Evolutionary conservation across 78 protist species (phyloP).

Genomic region (Chrysochromulina tobinii): DNA sequence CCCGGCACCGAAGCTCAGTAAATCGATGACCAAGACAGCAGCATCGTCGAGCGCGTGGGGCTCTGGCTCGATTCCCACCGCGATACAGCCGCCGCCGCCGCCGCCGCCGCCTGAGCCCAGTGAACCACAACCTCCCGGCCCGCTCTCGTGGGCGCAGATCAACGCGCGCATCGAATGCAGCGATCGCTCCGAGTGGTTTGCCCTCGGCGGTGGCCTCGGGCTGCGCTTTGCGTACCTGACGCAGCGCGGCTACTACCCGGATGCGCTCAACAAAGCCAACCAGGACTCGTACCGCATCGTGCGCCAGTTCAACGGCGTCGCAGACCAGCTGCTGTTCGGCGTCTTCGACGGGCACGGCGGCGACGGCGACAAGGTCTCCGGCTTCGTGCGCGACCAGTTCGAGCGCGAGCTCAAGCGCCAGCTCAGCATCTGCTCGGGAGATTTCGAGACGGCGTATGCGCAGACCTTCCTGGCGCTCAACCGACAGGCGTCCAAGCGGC

Average conservation of each 20-base stretch:
- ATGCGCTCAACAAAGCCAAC: not conserved
- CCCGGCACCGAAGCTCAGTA: no score
- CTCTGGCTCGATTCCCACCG: no score
- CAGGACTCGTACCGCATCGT: not conserved
- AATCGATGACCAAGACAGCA: no score
- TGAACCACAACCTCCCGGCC: not conserved
- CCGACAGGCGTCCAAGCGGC: not conserved
- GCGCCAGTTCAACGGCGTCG: not conserved
- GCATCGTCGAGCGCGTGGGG: no score
- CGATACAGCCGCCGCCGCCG: no score
- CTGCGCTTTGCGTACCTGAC: not conserved
- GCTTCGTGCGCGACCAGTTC: not conserved
- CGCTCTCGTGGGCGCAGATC: not conserved
- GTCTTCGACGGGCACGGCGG: conserved; percentile 25
- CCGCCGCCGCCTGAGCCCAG: no score
- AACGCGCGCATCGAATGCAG: not conserved
- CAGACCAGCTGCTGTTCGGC: not conserved
- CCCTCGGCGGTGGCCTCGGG: not conserved
- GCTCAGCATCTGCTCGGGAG: not conserved
- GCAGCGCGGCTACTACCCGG: conserved; percentile 35
- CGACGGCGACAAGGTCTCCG: not conserved
- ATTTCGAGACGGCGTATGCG: not conserved
- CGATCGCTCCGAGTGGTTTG: not conserved
- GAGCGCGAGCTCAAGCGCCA: not conserved
- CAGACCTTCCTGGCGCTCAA: not conserved